phyloP scores from a whole-genome alignment of 2,329 filamentous ascomycete genomes.

The Alternaria brassicicola region DNA sequence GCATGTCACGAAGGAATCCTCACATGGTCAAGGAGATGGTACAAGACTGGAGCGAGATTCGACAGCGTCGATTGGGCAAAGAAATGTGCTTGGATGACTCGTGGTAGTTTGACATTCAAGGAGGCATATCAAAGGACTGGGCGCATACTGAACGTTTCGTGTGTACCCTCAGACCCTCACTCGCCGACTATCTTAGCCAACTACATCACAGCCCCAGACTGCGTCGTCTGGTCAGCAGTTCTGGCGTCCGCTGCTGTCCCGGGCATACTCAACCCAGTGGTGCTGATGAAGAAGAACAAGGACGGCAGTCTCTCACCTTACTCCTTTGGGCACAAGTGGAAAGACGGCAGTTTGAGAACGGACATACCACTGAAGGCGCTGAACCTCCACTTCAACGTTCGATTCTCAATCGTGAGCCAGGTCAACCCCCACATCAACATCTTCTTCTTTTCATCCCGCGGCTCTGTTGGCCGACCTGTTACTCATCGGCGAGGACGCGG shows the following conservation, averaged over 20 bases:
- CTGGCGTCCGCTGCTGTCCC: constrained; percentile 94
- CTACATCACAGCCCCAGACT: constrained; percentile 93
- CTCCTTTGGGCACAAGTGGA: constrained; percentile 99
- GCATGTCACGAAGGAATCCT: constrained; percentile 80
- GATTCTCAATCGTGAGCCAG: constrained; percentile 86
- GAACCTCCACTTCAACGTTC: constrained; percentile 97
- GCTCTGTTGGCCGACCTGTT: constrained; percentile 88
- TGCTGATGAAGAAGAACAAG: constrained; percentile 84
- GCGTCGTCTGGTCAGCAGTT: constrained; percentile 97
- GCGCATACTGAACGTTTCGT: constrained; percentile 92
- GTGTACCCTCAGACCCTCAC: constrained; percentile 93
- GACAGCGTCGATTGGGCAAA: constrained; percentile 91
- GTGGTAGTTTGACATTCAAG: constrained; percentile 89
- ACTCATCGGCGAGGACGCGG: constrained; percentile 91
- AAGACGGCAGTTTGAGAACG: constrained; percentile 90
- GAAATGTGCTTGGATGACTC: constrained; percentile 85
- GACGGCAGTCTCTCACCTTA: constrained; percentile 83
- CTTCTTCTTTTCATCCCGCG: constrained; percentile 96
- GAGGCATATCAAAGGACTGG: constrained; percentile 95
- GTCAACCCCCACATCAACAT: constrained; percentile 98
- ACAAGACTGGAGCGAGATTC: constrained; percentile 89
- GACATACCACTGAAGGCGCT: constrained; percentile 94
- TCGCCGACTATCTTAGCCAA: constrained; percentile 92
- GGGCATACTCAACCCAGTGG: constrained; percentile 92
- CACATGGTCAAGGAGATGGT: constrained; percentile 85